phyloP scores from a whole-genome alignment of 2,329 filamentous ascomycete species.

The Talaromyces sp. region DNA sequence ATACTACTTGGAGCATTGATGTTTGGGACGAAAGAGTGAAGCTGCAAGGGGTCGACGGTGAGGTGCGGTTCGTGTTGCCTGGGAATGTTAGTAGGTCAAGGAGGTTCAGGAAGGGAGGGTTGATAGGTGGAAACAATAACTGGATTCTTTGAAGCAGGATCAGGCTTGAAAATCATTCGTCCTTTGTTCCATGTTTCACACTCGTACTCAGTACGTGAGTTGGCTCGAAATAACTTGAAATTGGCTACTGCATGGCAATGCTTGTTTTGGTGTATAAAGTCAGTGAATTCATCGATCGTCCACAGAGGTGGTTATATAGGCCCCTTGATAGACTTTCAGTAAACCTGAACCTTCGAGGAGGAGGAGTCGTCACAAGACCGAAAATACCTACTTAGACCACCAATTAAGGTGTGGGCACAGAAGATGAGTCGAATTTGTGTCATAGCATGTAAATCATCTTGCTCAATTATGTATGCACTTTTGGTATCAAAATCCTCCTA shows the following conservation, averaged over 20 bases:
- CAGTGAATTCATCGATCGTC: background rate
- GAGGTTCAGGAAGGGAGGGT: background rate
- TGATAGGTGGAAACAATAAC: background rate
- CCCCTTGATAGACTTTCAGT: background rate
- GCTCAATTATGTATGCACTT: background rate
- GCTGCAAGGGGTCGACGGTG: slow-evolving; percentile 1
- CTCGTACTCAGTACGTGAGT: background rate
- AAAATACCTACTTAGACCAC: background rate
- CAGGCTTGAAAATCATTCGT: background rate
- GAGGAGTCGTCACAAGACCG: background rate
- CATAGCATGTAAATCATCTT: background rate
- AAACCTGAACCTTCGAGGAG: background rate
- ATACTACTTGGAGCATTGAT: no score
- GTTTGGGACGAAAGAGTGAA: background rate
- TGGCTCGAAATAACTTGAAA: background rate
- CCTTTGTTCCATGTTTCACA: background rate
- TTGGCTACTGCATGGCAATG: background rate
- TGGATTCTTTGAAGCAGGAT: background rate
- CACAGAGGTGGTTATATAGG: background rate
- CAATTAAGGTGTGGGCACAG: no score
- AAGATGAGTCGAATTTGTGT: background rate
- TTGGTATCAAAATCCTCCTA: slow-evolving; percentile 3
- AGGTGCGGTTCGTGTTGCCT: background rate
- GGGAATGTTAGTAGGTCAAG: background rate
- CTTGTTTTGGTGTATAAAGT: background rate